Conservation (phyloP, 2,329 filamentous ascomycete species). For the Calonectria montana region DNA sequence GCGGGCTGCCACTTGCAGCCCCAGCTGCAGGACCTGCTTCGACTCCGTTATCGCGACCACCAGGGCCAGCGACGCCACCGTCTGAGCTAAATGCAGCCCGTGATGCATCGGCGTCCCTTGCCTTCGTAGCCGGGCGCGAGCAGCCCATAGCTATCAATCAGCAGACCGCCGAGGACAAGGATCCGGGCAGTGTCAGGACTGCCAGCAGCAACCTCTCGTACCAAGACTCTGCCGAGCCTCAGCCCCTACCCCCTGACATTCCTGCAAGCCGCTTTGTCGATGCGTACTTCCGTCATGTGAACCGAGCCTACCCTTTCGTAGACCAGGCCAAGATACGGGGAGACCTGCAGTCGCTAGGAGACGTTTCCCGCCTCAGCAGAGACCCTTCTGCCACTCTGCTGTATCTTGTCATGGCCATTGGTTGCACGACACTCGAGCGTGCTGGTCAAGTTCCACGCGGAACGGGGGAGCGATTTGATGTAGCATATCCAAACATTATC, state of each 20-base stretch:
- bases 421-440: conserved; percentile 56
- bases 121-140: conserved; percentile 21
- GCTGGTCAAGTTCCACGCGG: conserved; percentile 53
- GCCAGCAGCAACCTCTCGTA: conserved; percentile 38
- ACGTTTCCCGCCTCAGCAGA: conserved; percentile 42
- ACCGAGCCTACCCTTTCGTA: conserved; percentile 59
- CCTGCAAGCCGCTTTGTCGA: conserved; percentile 51
- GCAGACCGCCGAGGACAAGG: conserved; percentile 29
- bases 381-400: conserved; percentile 48
- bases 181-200: conserved; percentile 35
- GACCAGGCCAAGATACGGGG: conserved; percentile 49
- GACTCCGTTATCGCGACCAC: conserved; percentile 23
- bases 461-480: conserved; percentile 47
- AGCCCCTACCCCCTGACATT: conserved; percentile 37
- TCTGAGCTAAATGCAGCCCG: conserved; percentile 20
- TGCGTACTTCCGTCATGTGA: conserved; percentile 59
- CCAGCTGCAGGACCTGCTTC: conserved; percentile 19
- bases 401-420: conserved; percentile 59
- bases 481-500: conserved; percentile 54
- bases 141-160: conserved; percentile 18
- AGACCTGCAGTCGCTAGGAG: conserved; percentile 47
- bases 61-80: conserved; percentile 31
- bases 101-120: conserved; percentile 13
- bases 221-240: conserved; percentile 33
- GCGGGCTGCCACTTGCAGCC: background rate